Base-by-base conservation (phyloP, 176 grass and related monocot genomes). In the Bothriochloa decipiens region DNA sequence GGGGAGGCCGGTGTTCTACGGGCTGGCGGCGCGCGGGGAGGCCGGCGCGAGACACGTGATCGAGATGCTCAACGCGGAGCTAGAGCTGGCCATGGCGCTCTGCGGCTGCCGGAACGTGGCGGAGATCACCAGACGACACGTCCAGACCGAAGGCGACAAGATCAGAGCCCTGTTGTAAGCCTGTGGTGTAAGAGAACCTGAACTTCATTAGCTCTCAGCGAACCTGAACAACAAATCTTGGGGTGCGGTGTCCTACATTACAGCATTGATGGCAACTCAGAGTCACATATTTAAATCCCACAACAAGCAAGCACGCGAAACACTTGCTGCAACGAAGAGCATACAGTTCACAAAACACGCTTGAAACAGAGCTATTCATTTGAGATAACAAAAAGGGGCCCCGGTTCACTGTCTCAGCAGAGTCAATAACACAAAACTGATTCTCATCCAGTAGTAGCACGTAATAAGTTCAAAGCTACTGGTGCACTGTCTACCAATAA, bases 1-100 rank as follows among this genome's bases (percentile, higher is more conserved):
- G 22, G 92, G 94, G 8, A 75, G 95, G 28, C 95, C 90, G 64
- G 87, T 94, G 49, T 23, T 94, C 7, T 94, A 74, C 23, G 90
- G 95, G 39, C 70, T 94, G 84, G 92, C 95, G 66, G 17, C 49
- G 49, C 49, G 17, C 6, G 49, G 49, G 1, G 16, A 52, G 49
- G 47, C 47, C 15, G 47, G 46, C 4, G 47, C 47, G 47, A 53
- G 49, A 16, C 49, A 53, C 49, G 49, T 53, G 14, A 17, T 50
- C 15, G 15, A 50, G 47, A 50, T 50, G 47, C 15, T 50, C 5
- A 17, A 50, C 47, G 15, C 16, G 5, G 46, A 45, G 42, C 42
- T 45, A 12, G 42, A 45, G 42, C 42, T 45, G 42, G 2, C 42
- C 42, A 45, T 45, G 42, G 42, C 42, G 11, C 42, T 45, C 42